Percentiles rank a stretch among this genome's conserved stretches.
Conservation (phyloP, 2,329 filamentous ascomycete genomes). For the Talaromyces sp. region DNA sequence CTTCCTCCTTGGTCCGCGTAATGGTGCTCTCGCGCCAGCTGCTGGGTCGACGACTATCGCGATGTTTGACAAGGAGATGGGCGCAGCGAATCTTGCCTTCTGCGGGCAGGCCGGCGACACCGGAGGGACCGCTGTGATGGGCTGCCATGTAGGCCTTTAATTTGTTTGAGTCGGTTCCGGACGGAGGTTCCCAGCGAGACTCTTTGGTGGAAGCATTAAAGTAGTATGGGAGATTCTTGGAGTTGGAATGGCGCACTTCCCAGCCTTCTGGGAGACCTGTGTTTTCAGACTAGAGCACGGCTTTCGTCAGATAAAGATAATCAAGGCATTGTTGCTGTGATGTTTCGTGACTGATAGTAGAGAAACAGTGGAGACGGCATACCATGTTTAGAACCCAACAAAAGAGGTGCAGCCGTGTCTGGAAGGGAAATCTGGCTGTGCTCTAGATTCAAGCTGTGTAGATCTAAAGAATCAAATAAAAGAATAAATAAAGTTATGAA, state of each 20-base stretch:
- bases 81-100: constrained; percentile 89
- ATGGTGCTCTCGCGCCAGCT: constrained; percentile 93
- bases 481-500: background rate
- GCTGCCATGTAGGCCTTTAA: constrained; percentile 91
- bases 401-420: background rate
- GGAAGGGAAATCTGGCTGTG: background rate
- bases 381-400: constrained; percentile 17
- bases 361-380: background rate
- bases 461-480: background rate
- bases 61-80: constrained; percentile 92
- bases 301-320: constrained; percentile 8
- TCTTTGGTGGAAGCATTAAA: constrained; percentile 84
- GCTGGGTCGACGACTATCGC: constrained; percentile 77
- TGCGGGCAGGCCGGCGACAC: constrained; percentile 38
- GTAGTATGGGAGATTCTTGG: constrained; percentile 98
- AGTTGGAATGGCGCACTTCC: constrained; percentile 97
- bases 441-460: background rate
- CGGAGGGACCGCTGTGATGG: constrained; percentile 63
- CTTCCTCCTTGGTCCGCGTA: constrained; percentile 83
- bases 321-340: background rate
- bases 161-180: constrained; percentile 82
- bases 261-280: constrained; percentile 80
- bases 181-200: constrained; percentile 92
- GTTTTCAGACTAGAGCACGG: constrained; percentile 52
- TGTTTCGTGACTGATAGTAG: background rate